Evolutionary conservation across 2,329 filamentous ascomycete species (phyloP), one percentile per base, ranked within the genome.

Genomic region (Claviceps spartinae): DNA sequence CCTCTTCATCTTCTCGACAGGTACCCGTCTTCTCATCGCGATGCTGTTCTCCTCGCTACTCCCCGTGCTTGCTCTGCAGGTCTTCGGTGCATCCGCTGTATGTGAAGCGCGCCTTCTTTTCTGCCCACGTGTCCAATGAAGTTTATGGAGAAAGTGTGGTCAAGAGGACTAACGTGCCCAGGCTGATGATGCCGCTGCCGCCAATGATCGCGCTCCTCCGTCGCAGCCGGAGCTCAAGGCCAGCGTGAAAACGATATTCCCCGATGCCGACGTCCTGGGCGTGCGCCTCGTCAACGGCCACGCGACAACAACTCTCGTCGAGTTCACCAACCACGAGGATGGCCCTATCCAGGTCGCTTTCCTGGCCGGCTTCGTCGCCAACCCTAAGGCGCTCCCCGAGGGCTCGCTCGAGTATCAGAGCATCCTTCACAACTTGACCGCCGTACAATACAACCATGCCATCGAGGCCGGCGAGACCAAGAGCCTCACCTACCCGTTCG

Each of bases 221-320:
- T n/a, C 46, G 47, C 45, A 14, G 46, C 40, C 53, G 26, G 30
- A 55, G 30, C 51, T 58, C 51, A 53, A 57, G 22, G 82, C 86
- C 67, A 78, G 82, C 51, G 70, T 84, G 60, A 76, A 77, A 58
- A 77, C 83, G 54, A 75, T 74, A 67, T 79, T 82, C 73, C 71
- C 79, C 70, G 74, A 84, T 64, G 67, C 83, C 73, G 88, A 94
- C 73, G 83, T 95, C 69, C 93, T 96, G 61, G 93, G 91, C 62
- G 82, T 97, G 61, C 95, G 95, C 79, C 82, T 97, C 60, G 80
- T 97, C 75, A 98, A 98, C 67, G 88, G 89, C 63, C 83, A 85
- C 58, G 81, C 88, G 43, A 95, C 89, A 57, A 82, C 86, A 68
- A 85, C 89, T 38, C 71, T 94, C 51, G 73, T 98, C 61, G 82